A percentile compares a stretch with the other conserved stretches of the same genome.
phyloP scores from a whole-genome alignment of 176 grass and related monocot genomes.

The Oryza rufipogon region DNA sequence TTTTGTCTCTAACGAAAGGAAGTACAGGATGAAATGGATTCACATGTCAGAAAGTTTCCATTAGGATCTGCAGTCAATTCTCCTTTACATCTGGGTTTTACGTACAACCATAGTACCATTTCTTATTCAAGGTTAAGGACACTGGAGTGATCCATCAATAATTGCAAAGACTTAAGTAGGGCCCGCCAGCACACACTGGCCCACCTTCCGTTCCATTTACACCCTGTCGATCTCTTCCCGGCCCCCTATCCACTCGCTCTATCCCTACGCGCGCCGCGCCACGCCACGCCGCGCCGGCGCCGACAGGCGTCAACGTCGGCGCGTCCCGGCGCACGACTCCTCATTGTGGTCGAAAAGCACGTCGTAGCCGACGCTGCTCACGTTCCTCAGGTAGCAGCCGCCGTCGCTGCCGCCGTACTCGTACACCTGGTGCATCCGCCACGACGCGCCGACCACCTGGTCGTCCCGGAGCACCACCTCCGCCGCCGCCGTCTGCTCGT shows the following conservation, averaged over 20 bases:
- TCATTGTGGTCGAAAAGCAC: conserved; percentile 65
- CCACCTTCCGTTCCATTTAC: conserved; percentile 15
- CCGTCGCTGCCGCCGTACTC: conserved; percentile 75
- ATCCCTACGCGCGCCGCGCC: not conserved
- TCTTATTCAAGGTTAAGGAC: conserved; percentile 47
- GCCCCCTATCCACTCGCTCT: conserved; percentile 39
- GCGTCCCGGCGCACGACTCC: conserved; percentile 43
- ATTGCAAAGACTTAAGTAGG: conserved; percentile 22
- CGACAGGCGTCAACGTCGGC: conserved; percentile 47
- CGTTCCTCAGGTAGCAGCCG: conserved; percentile 73
- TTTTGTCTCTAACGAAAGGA: not conserved
- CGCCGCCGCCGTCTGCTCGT: conserved; percentile 67
- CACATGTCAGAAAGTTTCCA: not conserved
- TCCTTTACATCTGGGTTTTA: conserved; percentile 24
- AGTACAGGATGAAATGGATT: not conserved
- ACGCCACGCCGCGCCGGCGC: conserved; percentile 12
- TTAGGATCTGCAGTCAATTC: not conserved
- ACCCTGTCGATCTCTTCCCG: conserved; percentile 14
- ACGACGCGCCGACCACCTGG: conserved; percentile 59
- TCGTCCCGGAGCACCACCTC: conserved; percentile 78
- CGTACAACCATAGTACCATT: conserved; percentile 34
- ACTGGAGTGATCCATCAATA: conserved; percentile 26
- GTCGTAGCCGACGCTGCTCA: conserved; percentile 69
- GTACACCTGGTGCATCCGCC: conserved; percentile 75
- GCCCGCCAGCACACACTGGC: not conserved